Conservation (phyloP, 257 asterid genomes). For the Solanum bukasovii region DNA sequence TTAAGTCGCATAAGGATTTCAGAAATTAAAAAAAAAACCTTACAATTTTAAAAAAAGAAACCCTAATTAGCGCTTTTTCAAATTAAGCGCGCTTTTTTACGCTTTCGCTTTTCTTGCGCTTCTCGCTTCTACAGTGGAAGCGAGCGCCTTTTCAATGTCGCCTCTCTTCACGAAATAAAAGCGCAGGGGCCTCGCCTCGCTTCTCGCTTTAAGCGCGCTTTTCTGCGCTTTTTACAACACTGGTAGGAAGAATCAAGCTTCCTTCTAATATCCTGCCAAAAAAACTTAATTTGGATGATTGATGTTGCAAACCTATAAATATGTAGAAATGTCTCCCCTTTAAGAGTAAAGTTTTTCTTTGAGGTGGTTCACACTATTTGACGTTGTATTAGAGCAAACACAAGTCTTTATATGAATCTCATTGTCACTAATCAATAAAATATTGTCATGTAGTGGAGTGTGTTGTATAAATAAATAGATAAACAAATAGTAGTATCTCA, state of each 20-base stretch:
- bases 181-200: too few relatives aligned
- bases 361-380: neutral
- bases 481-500: neutral
- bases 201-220: too few relatives aligned
- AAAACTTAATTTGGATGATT: neutral
- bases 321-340: neutral
- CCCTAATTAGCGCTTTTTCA: too few relatives aligned
- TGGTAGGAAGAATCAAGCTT: neutral
- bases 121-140: too few relatives aligned
- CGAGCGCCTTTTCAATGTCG: too few relatives aligned
- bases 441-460: neutral
- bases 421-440: neutral
- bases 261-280: neutral
- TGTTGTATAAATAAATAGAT: neutral
- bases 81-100: too few relatives aligned
- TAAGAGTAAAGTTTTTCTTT: neutral
- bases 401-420: neutral
- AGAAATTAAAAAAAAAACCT: too few relatives aligned
- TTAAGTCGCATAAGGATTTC: too few relatives aligned
- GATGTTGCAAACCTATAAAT: neutral
- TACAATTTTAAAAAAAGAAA: too few relatives aligned
- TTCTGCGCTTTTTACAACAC: too few relatives aligned
- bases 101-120: too few relatives aligned
- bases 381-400: neutral
- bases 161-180: too few relatives aligned